Base-by-base conservation (phyloP, 1,284 basidiomycete genomes). In the Rhodotorula glutinis region DNA sequence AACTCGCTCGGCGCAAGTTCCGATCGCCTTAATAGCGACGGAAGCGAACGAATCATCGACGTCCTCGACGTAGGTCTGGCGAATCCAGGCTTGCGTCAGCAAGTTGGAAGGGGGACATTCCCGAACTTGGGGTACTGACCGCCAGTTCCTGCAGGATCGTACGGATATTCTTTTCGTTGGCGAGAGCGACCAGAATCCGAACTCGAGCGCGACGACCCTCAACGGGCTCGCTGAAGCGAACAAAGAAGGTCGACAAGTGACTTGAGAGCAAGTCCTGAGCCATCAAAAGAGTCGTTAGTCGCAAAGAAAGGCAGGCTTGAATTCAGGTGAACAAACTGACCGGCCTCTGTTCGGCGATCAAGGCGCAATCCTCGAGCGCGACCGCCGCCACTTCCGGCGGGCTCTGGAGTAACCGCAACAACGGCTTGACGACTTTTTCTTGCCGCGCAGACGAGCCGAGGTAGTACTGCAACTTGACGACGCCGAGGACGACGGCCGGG, bases 401-500 rank as follows among this genome's bases (percentile, higher is more conserved):
- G 13, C 57, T 53, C 19, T 83, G 82, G 27, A 91, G 80, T 2
- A 92, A 81, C 14, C 88, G 84, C 40, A 92, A 79, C 2, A 92
- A 79, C 1, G 90, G 89, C 16, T 83, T 81, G 2, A 87, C 82
- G 8, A 88, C 81, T 75, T 85, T 86, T 19, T 77, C 73, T 29
- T 83, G 80, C 33, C 83, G 82, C 2, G 85, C 83, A 0, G 84
- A 81, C 10, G 88, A 86, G 0, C 85, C 87, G 4, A 87, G 81
- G 77, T 91, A 89, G 78, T 87, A 92, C 71, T 90, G 86, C 10
- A 87, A 82, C 16, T 86, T 86, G 3, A 86, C 82, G 0, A 84
- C 87, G 16, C 88, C 87, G 49, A 93, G 79, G 0, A 92, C 86
- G 51, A 92, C 92, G 13, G 92, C 89, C 19, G 92, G 86, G 77